Evolutionary conservation across 192 early-diverging fungal genomes (phyloP), one percentile per base, ranked within the genome.

Genomic region (Polychytrium aggregatum): DNA sequence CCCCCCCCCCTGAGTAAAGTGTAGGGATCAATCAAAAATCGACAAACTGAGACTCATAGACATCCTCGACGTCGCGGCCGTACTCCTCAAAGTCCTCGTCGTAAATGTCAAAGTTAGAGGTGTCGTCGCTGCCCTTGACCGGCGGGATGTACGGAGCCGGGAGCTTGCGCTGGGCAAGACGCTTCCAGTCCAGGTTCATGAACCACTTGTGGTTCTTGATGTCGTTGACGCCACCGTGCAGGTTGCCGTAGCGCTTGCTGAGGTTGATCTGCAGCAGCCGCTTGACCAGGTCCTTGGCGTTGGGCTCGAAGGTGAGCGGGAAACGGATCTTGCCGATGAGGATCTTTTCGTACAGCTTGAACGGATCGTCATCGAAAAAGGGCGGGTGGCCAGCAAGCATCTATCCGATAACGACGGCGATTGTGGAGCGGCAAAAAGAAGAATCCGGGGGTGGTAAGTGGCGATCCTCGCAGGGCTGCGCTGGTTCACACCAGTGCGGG

Each of bases 371-470:
- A 67, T 95, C 89, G 65, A 84, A 95, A 68, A 95, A 95, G 33
- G 91, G 91, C 42, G 91, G 91, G 56, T 89, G 82, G 37, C 90
- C 90, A 7, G 90, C 90, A 25, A 91, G 73, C 91, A 95, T 95
- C 58, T 68, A n/a, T n/a, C n/a, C n/a, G n/a, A n/a, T n/a, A n/a
- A n/a, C n/a, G n/a, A n/a, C n/a, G n/a, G n/a, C n/a, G n/a, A n/a
- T n/a, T n/a, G n/a, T n/a, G n/a, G n/a, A n/a, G n/a, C n/a, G n/a
- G n/a, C n/a, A n/a, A n/a, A n/a, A n/a, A n/a, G n/a, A n/a, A n/a
- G n/a, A n/a, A n/a, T n/a, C n/a, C n/a, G n/a, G n/a, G n/a, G n/a
- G n/a, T n/a, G n/a, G n/a, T n/a, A n/a, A n/a, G n/a, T n/a, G n/a
- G n/a, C n/a, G n/a, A n/a, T n/a, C n/a, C n/a, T n/a, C n/a, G n/a